phyloP scores from a whole-genome alignment of 805 yeast genomes.

The Teunomyces panamensis region DNA sequence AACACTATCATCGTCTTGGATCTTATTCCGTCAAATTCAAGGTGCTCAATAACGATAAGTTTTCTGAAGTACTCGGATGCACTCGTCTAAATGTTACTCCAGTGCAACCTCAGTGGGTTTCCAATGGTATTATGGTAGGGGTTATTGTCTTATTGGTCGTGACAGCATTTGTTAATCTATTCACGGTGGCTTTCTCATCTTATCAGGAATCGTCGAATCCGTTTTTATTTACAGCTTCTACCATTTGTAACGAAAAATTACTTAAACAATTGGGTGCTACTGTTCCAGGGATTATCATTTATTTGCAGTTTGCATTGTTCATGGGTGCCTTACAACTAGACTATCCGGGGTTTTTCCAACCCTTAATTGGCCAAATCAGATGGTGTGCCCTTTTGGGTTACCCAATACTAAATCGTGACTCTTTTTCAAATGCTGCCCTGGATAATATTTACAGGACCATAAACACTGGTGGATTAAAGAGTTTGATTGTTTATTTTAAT shows the following conservation, averaged over 20 bases:
- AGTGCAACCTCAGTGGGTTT: slow-evolving; percentile 27
- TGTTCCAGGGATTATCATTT: slow-evolving; percentile 45
- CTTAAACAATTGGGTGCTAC: slow-evolving; percentile 56
- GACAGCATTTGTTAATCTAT: slow-evolving; percentile 38
- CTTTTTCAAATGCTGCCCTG: slow-evolving; percentile 3
- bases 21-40: slow-evolving; percentile 43
- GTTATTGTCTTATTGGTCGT: slow-evolving; percentile 37
- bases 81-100: slow-evolving; percentile 49
- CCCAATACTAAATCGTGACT: slow-evolving; percentile 11
- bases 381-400: slow-evolving; percentile 57
- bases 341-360: slow-evolving; percentile 65
- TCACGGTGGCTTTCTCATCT: slow-evolving; percentile 48
- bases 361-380: slow-evolving; percentile 45
- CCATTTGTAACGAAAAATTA: slow-evolving; percentile 56
- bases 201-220: slow-evolving; percentile 58
- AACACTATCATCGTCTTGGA: slow-evolving; percentile 41
- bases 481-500: slow-evolving; percentile 29
- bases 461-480: slow-evolving; percentile 38
- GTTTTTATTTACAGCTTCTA: slow-evolving; percentile 50
- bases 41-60: slow-evolving; percentile 37
- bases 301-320: slow-evolving; percentile 59
- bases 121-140: slow-evolving; percentile 34
- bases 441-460: slow-evolving; percentile 44
- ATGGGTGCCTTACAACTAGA: slow-evolving; percentile 51
- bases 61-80: slow-evolving; percentile 45